Conservation (phyloP, 345 rosid species). For the Populus pruinosa region DNA sequence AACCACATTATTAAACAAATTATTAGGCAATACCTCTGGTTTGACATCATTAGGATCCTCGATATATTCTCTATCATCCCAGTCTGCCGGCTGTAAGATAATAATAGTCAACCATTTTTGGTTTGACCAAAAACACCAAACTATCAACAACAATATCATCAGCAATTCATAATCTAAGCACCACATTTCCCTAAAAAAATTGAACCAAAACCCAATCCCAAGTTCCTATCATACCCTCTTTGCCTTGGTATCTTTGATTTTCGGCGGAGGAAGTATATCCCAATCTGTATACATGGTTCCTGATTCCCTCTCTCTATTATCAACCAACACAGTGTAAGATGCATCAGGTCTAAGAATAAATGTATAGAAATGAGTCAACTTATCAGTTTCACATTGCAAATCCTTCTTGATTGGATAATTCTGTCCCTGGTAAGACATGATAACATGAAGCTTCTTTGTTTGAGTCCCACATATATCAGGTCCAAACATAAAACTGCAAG, state of each 20-base stretch:
- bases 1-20: slow-evolving; percentile 1
- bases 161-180: background rate
- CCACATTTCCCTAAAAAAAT: background rate
- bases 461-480: slow-evolving; percentile 94
- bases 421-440: slow-evolving; percentile 90
- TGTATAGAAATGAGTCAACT: slow-evolving; percentile 86
- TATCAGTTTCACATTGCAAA: slow-evolving; percentile 90
- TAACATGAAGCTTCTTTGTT: slow-evolving; percentile 84
- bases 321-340: slow-evolving; percentile 72
- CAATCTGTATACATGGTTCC: slow-evolving; percentile 94
- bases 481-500: slow-evolving; percentile 91
- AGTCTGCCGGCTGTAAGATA: slow-evolving; percentile 70
- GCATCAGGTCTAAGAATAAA: slow-evolving; percentile 93
- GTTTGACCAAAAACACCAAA: background rate
- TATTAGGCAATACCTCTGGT: slow-evolving; percentile 56
- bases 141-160: background rate
- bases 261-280: slow-evolving; percentile 93
- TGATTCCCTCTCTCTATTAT: slow-evolving; percentile 79
- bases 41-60: slow-evolving; percentile 76
- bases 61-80: slow-evolving; percentile 91
- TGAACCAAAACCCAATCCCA: background rate
- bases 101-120: background rate
- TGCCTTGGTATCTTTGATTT: slow-evolving; percentile 67
- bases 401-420: slow-evolving; percentile 87
- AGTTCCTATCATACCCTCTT: slow-evolving; percentile 53